Percentiles rank a stretch among this genome's conserved stretches.
Evolutionary conservation across 2,329 filamentous ascomycete genomes (phyloP).

Genomic region (Metarhizium guizhouense): DNA sequence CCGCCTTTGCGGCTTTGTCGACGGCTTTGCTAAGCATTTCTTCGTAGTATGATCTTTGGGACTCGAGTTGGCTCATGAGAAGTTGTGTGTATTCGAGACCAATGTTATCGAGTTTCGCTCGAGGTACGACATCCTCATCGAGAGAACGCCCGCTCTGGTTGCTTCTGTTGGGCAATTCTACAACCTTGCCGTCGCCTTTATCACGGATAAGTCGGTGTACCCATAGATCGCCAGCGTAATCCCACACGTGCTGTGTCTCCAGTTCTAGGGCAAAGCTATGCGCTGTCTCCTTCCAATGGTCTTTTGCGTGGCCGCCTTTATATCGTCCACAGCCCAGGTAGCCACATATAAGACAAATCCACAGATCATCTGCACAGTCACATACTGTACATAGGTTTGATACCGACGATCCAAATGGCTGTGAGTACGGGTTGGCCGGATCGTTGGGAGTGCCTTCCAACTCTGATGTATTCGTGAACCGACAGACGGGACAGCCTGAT

Average conservation of each 20-base stretch:
- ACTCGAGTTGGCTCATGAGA: slow-evolving; percentile 85
- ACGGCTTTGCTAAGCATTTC: slow-evolving; percentile 82
- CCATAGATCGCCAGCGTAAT: slow-evolving; percentile 92
- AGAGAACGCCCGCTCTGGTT: slow-evolving; percentile 22
- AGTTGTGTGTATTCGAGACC: slow-evolving; percentile 92
- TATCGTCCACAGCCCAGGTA: slow-evolving; percentile 91
- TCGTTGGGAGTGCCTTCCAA: slow-evolving; percentile 28
- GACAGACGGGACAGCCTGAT: slow-evolving; percentile 86
- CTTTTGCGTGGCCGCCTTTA: slow-evolving; percentile 85
- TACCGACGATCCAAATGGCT: slow-evolving; percentile 48
- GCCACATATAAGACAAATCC: slow-evolving; percentile 92
- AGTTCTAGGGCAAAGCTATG: slow-evolving; percentile 93
- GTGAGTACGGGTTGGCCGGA: slow-evolving; percentile 38
- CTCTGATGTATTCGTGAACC: slow-evolving; percentile 57
- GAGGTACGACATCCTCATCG: slow-evolving; percentile 60
- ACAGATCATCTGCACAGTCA: slow-evolving; percentile 72
- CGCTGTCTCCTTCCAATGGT: slow-evolving; percentile 81
- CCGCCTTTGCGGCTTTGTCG: slow-evolving; percentile 75
- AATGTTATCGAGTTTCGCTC: slow-evolving; percentile 64
- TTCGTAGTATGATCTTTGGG: slow-evolving; percentile 88
- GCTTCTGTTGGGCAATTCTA: slow-evolving; percentile 66
- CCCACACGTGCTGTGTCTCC: slow-evolving; percentile 92
- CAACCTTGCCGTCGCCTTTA: slow-evolving; percentile 84
- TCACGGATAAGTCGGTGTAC: slow-evolving; percentile 92
- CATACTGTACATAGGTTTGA: slow-evolving; percentile 75